phyloP scores from a whole-genome alignment of 441 rosid species.

The Brassica hybrid region DNA sequence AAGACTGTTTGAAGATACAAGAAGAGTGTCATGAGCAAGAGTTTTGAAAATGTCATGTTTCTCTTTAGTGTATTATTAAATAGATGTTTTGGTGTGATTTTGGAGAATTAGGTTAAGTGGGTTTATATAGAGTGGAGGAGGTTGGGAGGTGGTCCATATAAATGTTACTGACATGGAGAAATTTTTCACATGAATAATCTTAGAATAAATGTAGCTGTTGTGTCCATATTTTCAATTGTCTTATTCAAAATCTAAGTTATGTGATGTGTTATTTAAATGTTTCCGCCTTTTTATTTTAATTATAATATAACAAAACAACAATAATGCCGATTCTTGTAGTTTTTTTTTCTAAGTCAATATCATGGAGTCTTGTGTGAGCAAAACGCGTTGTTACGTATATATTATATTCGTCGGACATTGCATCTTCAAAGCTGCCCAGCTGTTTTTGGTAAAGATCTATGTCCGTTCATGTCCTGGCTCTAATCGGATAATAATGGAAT shows the following conservation, averaged over 20 bases:
- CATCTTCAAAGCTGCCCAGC: conserved; percentile 37
- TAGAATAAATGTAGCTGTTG: conserved; percentile 6
- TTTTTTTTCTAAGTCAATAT: conserved; percentile 28
- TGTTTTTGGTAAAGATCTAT: conserved; percentile 35
- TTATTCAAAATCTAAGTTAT: conserved; percentile 1
- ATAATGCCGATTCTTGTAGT: conserved; percentile 10
- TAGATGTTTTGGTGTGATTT: conserved; percentile 8
- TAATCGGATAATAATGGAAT: conserved; percentile 9
- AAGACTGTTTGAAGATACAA: conserved; percentile 40
- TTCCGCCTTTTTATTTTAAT: too few species aligned
- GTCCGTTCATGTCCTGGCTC: conserved; percentile 11
- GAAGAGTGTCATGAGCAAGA: conserved; percentile 31
- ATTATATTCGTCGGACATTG: conserved; percentile 24
- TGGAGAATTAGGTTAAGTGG: conserved; percentile 27
- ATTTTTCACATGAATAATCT: background rate
- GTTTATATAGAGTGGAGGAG: conserved; percentile 22
- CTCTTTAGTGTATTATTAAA: background rate
- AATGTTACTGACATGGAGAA: background rate
- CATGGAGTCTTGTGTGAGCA: conserved; percentile 33
- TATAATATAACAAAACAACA: conserved; percentile 32
- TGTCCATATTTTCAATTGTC: background rate
- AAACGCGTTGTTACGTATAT: conserved; percentile 41
- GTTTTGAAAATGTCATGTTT: conserved; percentile 30
- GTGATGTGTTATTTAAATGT: background rate
- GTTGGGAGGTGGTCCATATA: conserved; percentile 27